Evolutionary conservation across 805 yeast species (phyloP), one percentile per base, ranked within the genome.

Genomic region (Starmerella riodocensis): DNA sequence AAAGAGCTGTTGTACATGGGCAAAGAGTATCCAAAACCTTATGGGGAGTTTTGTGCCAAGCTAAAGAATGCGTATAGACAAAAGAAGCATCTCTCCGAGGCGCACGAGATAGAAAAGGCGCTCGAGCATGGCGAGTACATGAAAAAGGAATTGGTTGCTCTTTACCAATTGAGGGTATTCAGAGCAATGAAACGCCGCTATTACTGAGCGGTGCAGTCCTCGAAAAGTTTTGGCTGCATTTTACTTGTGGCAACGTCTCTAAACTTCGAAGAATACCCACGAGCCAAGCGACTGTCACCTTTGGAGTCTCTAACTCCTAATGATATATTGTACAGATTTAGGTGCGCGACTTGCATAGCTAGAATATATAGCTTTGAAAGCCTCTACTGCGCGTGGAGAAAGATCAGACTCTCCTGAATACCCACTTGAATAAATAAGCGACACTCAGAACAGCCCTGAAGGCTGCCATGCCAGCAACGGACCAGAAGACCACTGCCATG

Each of bases 391-490:
- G n/a, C n/a, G n/a, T n/a, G n/a, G n/a, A n/a, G n/a, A n/a, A 9
- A 28, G 21, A 24, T 27, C 51, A 58, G 23, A 25, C 35, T 5
- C 50, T 48, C 4, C 61, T 54, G 39, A 62, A 46, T 17, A 58
- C 36, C 36, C 59, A 52, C 48, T 47, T 48, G 41, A 67, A 37
- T 54, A 83, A 60, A 55, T 75, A 88, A 29, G 70, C 54, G 2
- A 70, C 57, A 49, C 93, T 74, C 1, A 96, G 95, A 21, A 78
- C 36, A 49, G 88, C 78, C 46, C 96, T 66, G 58, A 83, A 77
- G 6, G 77, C 69, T 0, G 97, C 95, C 67, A 84, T 71, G 21
- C 77, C 81, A 4, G 95, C 95, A 31, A 88, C 97, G 27, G 86
- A 63, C 95, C 97, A 88, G 49, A 88, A 65, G 33, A 88, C 78